Base-by-base conservation (phyloP, 768 basidiomycete genomes). In the Tricholoma terreum region DNA sequence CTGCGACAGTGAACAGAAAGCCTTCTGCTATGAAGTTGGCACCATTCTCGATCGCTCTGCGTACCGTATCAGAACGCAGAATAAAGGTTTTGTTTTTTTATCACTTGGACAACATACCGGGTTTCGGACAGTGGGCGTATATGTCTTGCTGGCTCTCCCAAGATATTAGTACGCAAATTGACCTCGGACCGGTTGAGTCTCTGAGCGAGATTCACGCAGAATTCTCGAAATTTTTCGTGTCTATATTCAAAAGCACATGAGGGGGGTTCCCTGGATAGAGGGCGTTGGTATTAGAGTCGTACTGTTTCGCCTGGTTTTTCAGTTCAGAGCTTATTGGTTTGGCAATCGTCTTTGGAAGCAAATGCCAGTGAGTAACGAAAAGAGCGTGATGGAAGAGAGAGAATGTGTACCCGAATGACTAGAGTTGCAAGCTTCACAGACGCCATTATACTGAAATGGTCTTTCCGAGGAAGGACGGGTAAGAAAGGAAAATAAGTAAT, bases 1-100 rank as follows among this genome's bases (percentile, higher is more conserved):
- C 85, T 0, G 92, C 91, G 2, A 94, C 92, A 17, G 75, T 66
- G 66, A 94, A 94, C 3, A 94, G 79, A 62, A 94, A 94, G 0
- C 89, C 89, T 71, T 94, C 92, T 0, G 92, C 92, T 4, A 94
- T 76, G 5, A 86, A 78, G 61, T 92, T 94, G 14, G 92, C 89
- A 19, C 92, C 92, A 63, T 88, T 92, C 58, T 92, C 90, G 57
- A 94, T 89, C 0, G 92, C 92, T 57, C 90, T 91, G 60, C 17
- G 34, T 34, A 38, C 22, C 19, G 22, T 46, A 6, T 17, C 8
- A 58, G 34, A 55, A 53, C 50, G 43, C 43, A 31, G 19, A 43
- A 33, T 38, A 19, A 36, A 36, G 17, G 22, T 4, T 8, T n/a
- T n/a, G n/a, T n/a, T n/a, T n/a, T n/a, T n/a, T 30, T 40, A 42